These are phyloP conservation scores for Blastocystis hominis DNA, from an alignment of 352 stramenopile genomes.

Conservation along the genomic window DNA sequence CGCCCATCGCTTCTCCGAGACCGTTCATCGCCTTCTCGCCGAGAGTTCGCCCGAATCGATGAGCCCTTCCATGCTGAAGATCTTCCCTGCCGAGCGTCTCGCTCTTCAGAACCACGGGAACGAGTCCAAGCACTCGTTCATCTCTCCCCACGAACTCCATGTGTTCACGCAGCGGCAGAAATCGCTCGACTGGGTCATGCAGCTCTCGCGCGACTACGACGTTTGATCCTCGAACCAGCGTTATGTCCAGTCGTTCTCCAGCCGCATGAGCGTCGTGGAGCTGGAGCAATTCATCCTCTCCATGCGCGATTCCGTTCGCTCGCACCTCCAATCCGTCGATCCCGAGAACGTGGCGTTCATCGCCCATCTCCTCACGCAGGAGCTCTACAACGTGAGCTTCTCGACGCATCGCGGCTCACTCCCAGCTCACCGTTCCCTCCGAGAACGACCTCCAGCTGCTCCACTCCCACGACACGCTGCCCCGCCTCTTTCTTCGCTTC, in stretches of 20 bases:
- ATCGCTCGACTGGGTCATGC: conserved; percentile 12
- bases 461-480: background rate
- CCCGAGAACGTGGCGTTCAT: conserved; percentile 26
- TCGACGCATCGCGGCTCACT: background rate
- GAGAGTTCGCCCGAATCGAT: background rate
- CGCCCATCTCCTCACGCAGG: conserved; percentile 7
- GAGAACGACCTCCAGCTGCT: background rate
- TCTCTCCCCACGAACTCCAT: conserved; percentile 2
- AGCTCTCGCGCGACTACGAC: conserved; percentile 28
- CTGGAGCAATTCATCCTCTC: background rate
- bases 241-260: background rate
- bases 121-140: conserved; percentile 20
- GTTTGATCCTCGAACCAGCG: background rate
- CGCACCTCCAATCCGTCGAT: background rate
- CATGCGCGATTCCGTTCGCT: background rate
- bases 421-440: background rate
- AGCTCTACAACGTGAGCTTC: background rate
- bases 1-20: background rate
- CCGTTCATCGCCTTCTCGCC: background rate
- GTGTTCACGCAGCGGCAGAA: conserved; percentile 25
- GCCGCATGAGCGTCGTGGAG: background rate
- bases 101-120: background rate
- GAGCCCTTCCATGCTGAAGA: background rate
- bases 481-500: conserved; percentile 5
- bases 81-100: background rate